These are phyloP conservation scores for Pulicaria dysenterica DNA, from an alignment of 129 eudicot genomes.

Conservation along the genomic window DNA sequence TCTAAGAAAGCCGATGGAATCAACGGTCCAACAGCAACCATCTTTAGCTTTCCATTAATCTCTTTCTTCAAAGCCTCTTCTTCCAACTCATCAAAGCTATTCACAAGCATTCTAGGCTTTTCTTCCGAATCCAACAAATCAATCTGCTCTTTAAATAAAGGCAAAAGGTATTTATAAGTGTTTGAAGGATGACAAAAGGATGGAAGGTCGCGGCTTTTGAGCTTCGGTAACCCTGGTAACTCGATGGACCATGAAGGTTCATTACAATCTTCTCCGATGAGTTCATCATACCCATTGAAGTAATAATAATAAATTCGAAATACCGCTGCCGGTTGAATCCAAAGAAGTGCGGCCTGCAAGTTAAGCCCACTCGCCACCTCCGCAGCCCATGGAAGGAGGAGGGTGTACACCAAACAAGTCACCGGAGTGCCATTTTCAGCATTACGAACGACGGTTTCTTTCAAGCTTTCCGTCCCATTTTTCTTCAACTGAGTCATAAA, in stretches of 20 bases:
- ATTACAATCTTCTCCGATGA: constrained; percentile 2
- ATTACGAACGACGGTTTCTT: constrained; percentile 21
- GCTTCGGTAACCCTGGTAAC: constrained; percentile 41
- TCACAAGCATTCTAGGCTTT: constrained; percentile 36
- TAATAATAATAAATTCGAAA: constrained; percentile 46
- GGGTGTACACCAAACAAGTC: constrained; percentile 46
- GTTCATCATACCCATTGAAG: constrained; percentile 42
- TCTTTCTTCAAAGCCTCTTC: constrained; percentile 31
- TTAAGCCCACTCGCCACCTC: constrained; percentile 43
- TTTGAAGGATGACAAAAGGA: constrained; percentile 36
- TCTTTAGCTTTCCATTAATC: constrained; percentile 19
- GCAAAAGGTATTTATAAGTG: constrained; percentile 3
- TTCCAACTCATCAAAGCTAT: constrained; percentile 44
- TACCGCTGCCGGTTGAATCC: constrained; percentile 67
- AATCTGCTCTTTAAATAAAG: constrained; percentile 33
- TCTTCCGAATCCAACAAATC: constrained; percentile 26
- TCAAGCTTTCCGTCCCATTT: constrained; percentile 33
- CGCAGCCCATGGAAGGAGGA: constrained; percentile 48
- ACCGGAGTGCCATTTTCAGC: constrained; percentile 31
- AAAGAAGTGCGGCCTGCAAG: constrained; percentile 43
- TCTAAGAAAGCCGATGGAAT: constrained; percentile 39
- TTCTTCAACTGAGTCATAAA: constrained; percentile 22
- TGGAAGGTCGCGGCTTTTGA: constrained; percentile 39
- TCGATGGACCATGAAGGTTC: constrained; percentile 38
- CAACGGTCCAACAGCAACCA: constrained; percentile 45